A percentile compares a stretch with the other conserved stretches of the same genome.
Conservation (phyloP, 305 asterid genomes). For the Fraxinus nigra region DNA sequence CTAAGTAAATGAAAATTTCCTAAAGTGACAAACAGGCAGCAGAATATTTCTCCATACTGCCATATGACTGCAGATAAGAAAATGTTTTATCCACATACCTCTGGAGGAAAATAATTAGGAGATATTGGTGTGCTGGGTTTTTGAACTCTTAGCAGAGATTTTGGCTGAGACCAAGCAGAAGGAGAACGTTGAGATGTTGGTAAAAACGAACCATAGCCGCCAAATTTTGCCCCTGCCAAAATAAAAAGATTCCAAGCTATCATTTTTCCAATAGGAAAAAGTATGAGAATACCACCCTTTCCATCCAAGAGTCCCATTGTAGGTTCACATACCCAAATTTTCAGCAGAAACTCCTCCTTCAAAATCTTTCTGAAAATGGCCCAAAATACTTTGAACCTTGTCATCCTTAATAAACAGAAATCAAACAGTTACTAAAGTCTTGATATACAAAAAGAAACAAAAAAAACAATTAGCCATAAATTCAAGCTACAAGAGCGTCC, state of each 20-base stretch:
- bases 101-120: constrained; percentile 36
- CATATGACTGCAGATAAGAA: constrained; percentile 15
- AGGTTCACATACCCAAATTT: constrained; percentile 66
- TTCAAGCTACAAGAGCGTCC: not conserved
- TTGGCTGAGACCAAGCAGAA: not conserved
- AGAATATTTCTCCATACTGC: constrained; percentile 16
- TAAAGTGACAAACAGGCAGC: constrained; percentile 8
- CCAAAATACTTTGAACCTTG: constrained; percentile 36
- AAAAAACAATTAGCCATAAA: not conserved
- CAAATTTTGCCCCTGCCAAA: constrained; percentile 74
- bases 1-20: constrained; percentile 29
- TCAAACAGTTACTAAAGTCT: not conserved
- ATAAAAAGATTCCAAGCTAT: constrained; percentile 23
- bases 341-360: constrained; percentile 82
- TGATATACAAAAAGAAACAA: not conserved
- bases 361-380: constrained; percentile 84
- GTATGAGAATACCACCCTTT: constrained; percentile 17
- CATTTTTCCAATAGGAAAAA: constrained; percentile 23
- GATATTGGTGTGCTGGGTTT: constrained; percentile 41
- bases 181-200: constrained; percentile 42
- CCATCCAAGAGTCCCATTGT: constrained; percentile 10
- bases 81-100: constrained; percentile 45
- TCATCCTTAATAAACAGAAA: constrained; percentile 21
- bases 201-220: constrained; percentile 89
- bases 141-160: constrained; percentile 21